Evolutionary conservation across 2,329 filamentous ascomycete genomes (phyloP), one percentile per base, ranked within the genome.

Genomic region (Colletotrichum sp.): DNA sequence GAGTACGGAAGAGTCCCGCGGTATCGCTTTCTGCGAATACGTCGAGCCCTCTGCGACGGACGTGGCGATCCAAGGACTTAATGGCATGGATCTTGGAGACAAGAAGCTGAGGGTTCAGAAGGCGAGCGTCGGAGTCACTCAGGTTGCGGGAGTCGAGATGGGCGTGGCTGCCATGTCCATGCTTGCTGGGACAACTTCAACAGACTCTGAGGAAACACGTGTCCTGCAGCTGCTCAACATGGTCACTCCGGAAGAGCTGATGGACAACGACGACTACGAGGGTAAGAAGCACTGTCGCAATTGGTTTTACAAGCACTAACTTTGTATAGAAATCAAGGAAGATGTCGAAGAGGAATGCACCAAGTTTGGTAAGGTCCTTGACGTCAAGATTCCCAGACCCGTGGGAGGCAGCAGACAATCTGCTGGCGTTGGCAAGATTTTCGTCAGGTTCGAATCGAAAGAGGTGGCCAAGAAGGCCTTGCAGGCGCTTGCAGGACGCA

Each of bases 111-210:
- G 94, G 87, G 96, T 98, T 44, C 89, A 92, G 79, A 95, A 96
- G 82, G 98, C 97, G 34, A 98, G 96, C 84, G 95, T 98, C 79
- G 97, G 97, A 80, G 93, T 95, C 77, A 96, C 96, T n/a, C 97
- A 99, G 84, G 96, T 96, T 26, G 90, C 95, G 63, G 96, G 96
- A 78, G 91, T 98, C 55, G 97, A 99, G 82, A 98, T 98, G 90
- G 95, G 96, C 71, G 96, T 99, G 78, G 98, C 97, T 80, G 97
- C 97, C 78, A 99, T 99, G 93, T 98, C 96, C 67, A 96, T 98
- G 91, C 94, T 99, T 80, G 97, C 97, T 49, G 96, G 96, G 74
- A 98, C 97, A 24, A 95, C 93, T 5, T 94, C 95, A 49, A 90
- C 90, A 72, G 94, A 96, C 76, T 89, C 94, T 39, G 96, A 98